Percentiles rank a stretch among this genome's conserved stretches.
Conservation (phyloP, 23 red algal genomes). For the Chondrus crispus region DNA sequence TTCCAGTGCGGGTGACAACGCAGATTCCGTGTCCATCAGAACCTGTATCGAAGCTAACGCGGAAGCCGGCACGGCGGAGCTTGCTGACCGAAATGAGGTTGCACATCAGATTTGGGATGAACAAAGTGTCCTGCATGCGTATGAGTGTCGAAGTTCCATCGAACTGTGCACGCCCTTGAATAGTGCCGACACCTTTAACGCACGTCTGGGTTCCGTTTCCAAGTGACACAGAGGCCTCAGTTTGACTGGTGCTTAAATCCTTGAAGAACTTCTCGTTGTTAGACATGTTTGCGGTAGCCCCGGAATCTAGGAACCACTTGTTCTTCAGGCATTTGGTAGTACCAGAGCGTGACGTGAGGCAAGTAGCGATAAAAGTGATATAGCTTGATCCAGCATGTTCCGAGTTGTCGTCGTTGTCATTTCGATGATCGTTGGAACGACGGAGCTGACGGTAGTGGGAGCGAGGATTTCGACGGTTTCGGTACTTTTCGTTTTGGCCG, state of each 20-base stretch:
- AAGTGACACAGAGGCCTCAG: not conserved
- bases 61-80: not conserved
- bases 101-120: not conserved
- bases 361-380: not conserved
- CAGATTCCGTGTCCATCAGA: not conserved
- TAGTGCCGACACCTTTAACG: not conserved
- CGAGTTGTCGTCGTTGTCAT: not conserved
- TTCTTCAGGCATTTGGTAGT: not conserved
- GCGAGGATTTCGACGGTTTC: too few species aligned
- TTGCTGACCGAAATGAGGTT: constrained; percentile 13
- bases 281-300: constrained; percentile 27
- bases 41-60: not conserved
- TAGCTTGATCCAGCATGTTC: not conserved
- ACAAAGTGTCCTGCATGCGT: not conserved
- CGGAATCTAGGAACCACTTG: constrained; percentile 33
- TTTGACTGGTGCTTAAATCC: not conserved
- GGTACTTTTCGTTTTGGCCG: too few species aligned
- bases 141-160: not conserved
- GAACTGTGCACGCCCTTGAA: not conserved
- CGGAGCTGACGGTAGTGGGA: too few species aligned
- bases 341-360: not conserved
- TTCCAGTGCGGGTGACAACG: not conserved
- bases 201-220: constrained; percentile 2
- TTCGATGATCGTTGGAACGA: not conserved
- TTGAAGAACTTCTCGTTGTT: not conserved